Evolutionary conservation across 192 early-diverging fungal species (phyloP).

Genomic region (Kappamyces sp.): DNA sequence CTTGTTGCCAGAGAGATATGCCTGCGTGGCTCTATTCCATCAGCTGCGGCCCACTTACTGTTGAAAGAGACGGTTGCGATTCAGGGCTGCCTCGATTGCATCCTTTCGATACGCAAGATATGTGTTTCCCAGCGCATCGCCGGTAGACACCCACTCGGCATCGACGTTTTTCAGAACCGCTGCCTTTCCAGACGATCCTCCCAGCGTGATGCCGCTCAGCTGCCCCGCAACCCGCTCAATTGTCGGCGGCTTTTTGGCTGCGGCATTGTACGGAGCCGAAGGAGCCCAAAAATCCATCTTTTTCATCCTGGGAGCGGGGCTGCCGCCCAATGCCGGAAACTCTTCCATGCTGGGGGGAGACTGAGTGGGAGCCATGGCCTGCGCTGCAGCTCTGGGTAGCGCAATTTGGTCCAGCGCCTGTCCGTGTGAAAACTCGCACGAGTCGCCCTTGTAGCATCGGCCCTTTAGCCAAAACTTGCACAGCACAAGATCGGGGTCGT

Average conservation of each 20-base stretch:
- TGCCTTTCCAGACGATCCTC: slow-evolving; percentile 3
- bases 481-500: slow-evolving; percentile 31
- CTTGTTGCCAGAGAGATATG: slow-evolving; percentile 39
- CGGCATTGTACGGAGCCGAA: slow-evolving; percentile 23
- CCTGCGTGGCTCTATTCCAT: slow-evolving; percentile 38
- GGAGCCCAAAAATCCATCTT: slow-evolving; percentile 39
- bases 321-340: slow-evolving; percentile 22
- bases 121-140: slow-evolving; percentile 29
- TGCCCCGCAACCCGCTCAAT: slow-evolving; percentile 5
- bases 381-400: not conserved
- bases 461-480: slow-evolving; percentile 47
- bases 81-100: slow-evolving; percentile 37
- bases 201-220: not conserved
- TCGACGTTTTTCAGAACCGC: slow-evolving; percentile 10
- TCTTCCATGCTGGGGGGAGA: slow-evolving; percentile 16
- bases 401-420: slow-evolving; percentile 9
- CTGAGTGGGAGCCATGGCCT: slow-evolving; percentile 10
- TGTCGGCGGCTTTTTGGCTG: slow-evolving; percentile 17
- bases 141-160: slow-evolving; percentile 37
- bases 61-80: slow-evolving; percentile 43
- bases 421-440: slow-evolving; percentile 42
- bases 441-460: slow-evolving; percentile 33
- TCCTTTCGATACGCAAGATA: slow-evolving; percentile 38
- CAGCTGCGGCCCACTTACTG: slow-evolving; percentile 15
- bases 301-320: slow-evolving; percentile 3